phyloP scores from a whole-genome alignment of 2,329 filamentous ascomycete genomes.

The Alternaria rosae region DNA sequence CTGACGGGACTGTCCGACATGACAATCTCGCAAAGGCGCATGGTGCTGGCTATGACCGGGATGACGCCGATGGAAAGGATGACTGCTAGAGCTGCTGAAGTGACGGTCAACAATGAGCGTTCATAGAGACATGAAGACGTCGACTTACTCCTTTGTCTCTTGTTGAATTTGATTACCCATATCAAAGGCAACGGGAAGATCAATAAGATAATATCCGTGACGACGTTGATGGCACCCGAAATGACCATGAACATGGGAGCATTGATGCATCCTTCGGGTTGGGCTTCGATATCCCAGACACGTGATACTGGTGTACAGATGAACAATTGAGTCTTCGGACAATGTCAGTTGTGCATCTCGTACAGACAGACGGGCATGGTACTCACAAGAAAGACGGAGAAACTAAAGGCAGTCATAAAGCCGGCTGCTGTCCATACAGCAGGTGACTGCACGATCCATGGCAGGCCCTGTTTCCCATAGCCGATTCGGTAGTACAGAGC shows the following conservation, averaged over 20 bases:
- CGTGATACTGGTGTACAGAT: conserved; percentile 29
- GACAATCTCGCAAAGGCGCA: conserved; percentile 36
- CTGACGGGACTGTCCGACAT: conserved; percentile 22
- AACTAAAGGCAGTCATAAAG: conserved; percentile 28
- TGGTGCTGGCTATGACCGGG: conserved; percentile 35
- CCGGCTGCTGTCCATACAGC: conserved; percentile 31
- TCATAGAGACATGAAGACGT: no score
- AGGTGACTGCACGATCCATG: conserved; percentile 30
- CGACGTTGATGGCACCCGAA: conserved; percentile 35
- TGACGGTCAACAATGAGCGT: neutral
- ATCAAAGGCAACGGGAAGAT: conserved; percentile 36
- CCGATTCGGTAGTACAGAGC: conserved; percentile 39
- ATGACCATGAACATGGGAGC: conserved; percentile 27
- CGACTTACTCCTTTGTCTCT: conserved; percentile 33
- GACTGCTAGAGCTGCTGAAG: conserved; percentile 30
- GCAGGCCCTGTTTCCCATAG: conserved; percentile 30
- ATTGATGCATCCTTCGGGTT: conserved; percentile 28
- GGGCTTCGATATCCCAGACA: conserved; percentile 27
- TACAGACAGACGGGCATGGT: neutral
- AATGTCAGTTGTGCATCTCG: neutral
- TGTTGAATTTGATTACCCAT: conserved; percentile 33
- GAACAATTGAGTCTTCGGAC: conserved; percentile 26
- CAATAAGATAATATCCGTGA: conserved; percentile 32
- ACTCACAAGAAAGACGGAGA: conserved; percentile 33
- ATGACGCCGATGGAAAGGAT: conserved; percentile 39